Base-by-base conservation (phyloP, 2,329 filamentous ascomycete genomes). In the Penicillium sp. region DNA sequence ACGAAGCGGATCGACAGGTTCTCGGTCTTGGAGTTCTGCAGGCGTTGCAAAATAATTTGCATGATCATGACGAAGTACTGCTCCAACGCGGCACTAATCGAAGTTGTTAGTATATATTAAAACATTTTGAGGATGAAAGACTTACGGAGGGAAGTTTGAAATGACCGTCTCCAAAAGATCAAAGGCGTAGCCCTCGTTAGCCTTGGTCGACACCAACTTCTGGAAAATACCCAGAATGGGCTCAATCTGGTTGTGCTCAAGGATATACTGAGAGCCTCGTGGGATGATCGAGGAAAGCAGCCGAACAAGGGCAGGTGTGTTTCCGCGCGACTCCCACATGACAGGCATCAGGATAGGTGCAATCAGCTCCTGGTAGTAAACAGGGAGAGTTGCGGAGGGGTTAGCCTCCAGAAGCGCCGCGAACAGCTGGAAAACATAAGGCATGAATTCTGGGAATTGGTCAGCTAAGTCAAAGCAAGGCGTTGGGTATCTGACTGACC, bases 151-250 rank as follows among this genome's bases (percentile, higher is more conserved):
- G 64, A 96, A 87, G 8, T 84, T 82, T 44, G 82, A 80, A 54
- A 95, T 78, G 45, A 95, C 79, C 4, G 87, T 81, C 67, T 99
- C 94, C 53, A 99, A 79, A 42, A 99, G 81, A 67, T 99, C 94
- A 65, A 97, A 96, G 0, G 87, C 90, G 65, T 92, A 86, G 18
- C 83, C 79, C 69, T 99, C 94, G 44, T 92, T 92, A 54, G 87
- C 86, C 74, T 94, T 96, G 60, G 83, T 85, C 3, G 82, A 81
- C 38, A 96, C 79, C 10, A 99, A 81, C 65, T 90, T 92, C 70
- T 97, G 92, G 79, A 97, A 99, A 57, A 99, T 94, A 51, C 91
- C 90, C n/a, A 99, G 80, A 44, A 97, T 85, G 3, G 89, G 85
- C 68, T 95, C 90, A 36, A 96, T 72, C 70, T 96, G 90, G 62